These are phyloP conservation scores for Penicillium sp. DNA, from an alignment of 2,329 filamentous ascomycete genomes.

Conservation along the genomic window DNA sequence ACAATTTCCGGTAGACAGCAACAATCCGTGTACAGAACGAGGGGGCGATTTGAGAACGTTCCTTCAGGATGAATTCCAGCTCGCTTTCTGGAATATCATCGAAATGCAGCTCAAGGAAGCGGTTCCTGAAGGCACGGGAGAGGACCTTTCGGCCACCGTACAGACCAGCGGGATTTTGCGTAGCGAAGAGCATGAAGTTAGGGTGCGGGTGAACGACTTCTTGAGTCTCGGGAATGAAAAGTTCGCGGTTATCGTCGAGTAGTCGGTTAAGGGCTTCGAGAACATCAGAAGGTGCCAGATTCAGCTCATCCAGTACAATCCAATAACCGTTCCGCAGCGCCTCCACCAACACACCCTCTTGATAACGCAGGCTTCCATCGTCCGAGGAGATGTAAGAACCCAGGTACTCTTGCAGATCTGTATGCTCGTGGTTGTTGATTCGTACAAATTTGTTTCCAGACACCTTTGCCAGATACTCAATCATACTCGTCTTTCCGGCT, in stretches of 20 bases:
- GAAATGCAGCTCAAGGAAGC: constrained; percentile 95
- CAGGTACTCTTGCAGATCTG: constrained; percentile 94
- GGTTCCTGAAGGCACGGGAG: constrained; percentile 91
- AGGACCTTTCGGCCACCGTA: constrained; percentile 94
- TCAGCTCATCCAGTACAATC: constrained; percentile 97
- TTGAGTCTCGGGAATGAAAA: constrained; percentile 94
- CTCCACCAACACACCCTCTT: constrained; percentile 90
- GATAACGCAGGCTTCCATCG: constrained; percentile 83
- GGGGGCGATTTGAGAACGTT: constrained; percentile 82
- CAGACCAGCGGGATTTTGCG: constrained; percentile 91
- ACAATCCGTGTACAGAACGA: constrained; percentile 92
- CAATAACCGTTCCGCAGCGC: constrained; percentile 91
- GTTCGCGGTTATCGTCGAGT: constrained; percentile 91
- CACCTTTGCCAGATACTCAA: constrained; percentile 94
- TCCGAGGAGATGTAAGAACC: constrained; percentile 87
- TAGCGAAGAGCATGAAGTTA: constrained; percentile 97
- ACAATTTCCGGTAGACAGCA: constrained; percentile 88
- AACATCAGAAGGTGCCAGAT: constrained; percentile 94
- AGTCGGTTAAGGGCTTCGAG: constrained; percentile 93
- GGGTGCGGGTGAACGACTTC: constrained; percentile 88
- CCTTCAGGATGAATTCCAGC: constrained; percentile 84
- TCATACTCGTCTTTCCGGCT: constrained; percentile 98
- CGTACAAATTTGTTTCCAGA: constrained; percentile 96
- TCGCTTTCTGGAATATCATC: constrained; percentile 97
- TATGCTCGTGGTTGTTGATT: constrained; percentile 99